Base-by-base conservation (phyloP, 768 basidiomycete genomes). In the Naganishia kalamii region DNA sequence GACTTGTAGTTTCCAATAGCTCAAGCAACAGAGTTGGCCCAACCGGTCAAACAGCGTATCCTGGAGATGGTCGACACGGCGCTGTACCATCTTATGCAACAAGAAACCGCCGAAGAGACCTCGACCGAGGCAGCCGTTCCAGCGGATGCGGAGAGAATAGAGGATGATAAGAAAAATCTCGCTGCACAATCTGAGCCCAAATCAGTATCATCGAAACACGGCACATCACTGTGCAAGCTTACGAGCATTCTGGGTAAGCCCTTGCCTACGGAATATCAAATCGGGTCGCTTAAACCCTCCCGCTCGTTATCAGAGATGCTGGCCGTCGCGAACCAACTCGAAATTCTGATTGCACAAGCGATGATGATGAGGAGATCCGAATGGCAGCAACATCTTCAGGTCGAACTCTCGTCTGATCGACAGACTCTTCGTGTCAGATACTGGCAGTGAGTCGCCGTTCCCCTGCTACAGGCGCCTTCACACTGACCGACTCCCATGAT, bases 301-400 rank as follows among this genome's bases (percentile, higher is more conserved):
- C n/a, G n/a, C n/a, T n/a, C n/a, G n/a, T n/a, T n/a, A n/a, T n/a
- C n/a, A 57, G 54, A 57, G 40, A 40, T 57, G 54, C 21, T 57
- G 33, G 54, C 37, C 1, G 37, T 57, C 6, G n/a, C 54, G n/a
- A 57, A 57, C 25, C 54, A 57, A 27, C 27, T 57, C 11, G 54
- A 57, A 23, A 57, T 57, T 7, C 37, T 57, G 54, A 57, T 57
- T 4, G 35, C 33, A 8, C 54, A 57, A 25, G 54, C 54, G 21
- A 57, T 35, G 54, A 57, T 57, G 54, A 40, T 57, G 54, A 33
- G 54, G 11, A 33, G 35, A 15, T 57, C 54, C 11, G 54, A 57
- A 57, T 57, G 54, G 54, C 54, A 57, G 25, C 35, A 57, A 33
- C 54, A 57, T 57, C 13, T 57, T n/a, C 54, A 57, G 23, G 54